These are phyloP conservation scores for Hyparrhenia diplandra DNA, from an alignment of 176 grass and related monocot species.

Conservation along the genomic window DNA sequence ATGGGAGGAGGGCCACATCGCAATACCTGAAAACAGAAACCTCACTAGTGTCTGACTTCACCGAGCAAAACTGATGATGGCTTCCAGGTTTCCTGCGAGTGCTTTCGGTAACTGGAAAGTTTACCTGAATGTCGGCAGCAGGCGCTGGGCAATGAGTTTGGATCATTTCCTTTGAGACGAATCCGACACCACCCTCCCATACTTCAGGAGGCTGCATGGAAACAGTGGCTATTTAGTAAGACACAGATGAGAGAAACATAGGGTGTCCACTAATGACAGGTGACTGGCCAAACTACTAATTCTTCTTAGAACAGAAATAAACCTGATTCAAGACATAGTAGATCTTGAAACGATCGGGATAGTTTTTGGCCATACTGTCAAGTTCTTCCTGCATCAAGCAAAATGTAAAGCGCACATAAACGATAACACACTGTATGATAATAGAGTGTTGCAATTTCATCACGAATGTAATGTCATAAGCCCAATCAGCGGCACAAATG, in stretches of 20 bases:
- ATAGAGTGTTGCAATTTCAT: neutral
- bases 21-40: slow-evolving; percentile 49
- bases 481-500: neutral
- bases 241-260: neutral
- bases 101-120: neutral
- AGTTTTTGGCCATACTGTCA: slow-evolving; percentile 51
- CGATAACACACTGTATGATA: neutral
- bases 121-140: slow-evolving; percentile 79
- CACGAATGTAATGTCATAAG: neutral
- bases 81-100: neutral
- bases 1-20: slow-evolving; percentile 96
- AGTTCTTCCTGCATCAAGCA: slow-evolving; percentile 65
- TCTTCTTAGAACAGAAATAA: slow-evolving; percentile 5
- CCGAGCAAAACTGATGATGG: neutral
- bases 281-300: neutral
- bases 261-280: neutral
- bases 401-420: neutral
- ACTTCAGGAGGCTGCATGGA: slow-evolving; percentile 60
- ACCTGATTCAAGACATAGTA: slow-evolving; percentile 92
- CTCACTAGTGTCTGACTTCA: neutral
- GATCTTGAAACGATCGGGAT: slow-evolving; percentile 73
- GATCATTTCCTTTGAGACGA: slow-evolving; percentile 94
- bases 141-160: slow-evolving; percentile 65
- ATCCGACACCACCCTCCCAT: slow-evolving; percentile 83
- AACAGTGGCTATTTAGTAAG: neutral